Conservation (phyloP, 345 rosid genomes). For the Salix arbutifolia region DNA sequence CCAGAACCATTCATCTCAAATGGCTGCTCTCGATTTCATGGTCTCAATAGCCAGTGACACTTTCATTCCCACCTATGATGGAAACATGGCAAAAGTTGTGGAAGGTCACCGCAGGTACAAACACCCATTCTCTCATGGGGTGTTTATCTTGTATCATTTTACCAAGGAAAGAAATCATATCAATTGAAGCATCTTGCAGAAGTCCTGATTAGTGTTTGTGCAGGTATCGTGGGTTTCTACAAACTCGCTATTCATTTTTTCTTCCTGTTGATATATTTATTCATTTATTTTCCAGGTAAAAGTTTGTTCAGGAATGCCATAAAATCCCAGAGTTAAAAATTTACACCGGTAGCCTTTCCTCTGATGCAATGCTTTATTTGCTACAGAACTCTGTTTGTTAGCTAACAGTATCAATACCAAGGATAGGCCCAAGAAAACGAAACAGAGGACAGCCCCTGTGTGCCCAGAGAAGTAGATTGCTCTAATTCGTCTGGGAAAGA, state of each 20-base stretch:
- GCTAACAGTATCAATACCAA: not conserved
- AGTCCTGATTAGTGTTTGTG: constrained; percentile 16
- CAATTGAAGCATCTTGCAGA: not conserved
- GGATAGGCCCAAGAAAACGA: not conserved
- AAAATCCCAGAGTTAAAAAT: constrained; percentile 16
- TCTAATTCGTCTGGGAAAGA: too few relatives aligned
- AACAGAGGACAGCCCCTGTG: not conserved
- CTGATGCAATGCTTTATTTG: not conserved
- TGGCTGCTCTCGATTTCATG: constrained; percentile 98
- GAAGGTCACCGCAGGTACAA: constrained; percentile 95
- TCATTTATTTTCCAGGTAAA: constrained; percentile 11
- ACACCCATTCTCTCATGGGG: not conserved
- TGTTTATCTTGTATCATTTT: not conserved
- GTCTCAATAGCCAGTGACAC: constrained; percentile 87
- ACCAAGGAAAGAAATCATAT: not conserved
- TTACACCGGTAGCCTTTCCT: constrained; percentile 11
- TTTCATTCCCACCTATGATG: constrained; percentile 89
- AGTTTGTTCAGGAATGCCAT: constrained; percentile 14
- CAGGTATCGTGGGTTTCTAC: constrained; percentile 86
- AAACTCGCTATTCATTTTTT: constrained; percentile 22
- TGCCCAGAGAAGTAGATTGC: not conserved
- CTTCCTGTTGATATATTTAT: constrained; percentile 30
- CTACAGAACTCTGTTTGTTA: not conserved
- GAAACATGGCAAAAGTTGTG: constrained; percentile 98
- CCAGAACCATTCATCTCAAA: constrained; percentile 96